Percentiles rank a stretch among this genome's conserved stretches.
These are phyloP conservation scores for Polyrhizophydium stewartii DNA, from an alignment of 371 early-diverging fungal genomes.

Conservation along the genomic window DNA sequence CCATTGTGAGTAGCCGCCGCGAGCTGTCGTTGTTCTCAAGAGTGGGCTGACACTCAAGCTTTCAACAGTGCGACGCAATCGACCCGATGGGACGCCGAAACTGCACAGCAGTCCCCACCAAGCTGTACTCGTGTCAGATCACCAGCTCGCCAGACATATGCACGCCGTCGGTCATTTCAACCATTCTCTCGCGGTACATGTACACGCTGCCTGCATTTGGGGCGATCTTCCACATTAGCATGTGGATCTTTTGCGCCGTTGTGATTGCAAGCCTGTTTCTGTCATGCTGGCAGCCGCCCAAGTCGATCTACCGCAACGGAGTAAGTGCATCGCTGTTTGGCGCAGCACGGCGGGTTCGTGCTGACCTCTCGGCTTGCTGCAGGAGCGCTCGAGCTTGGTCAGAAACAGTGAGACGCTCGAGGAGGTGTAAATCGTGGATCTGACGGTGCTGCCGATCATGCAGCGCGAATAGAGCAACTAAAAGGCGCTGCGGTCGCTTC, in stretches of 20 bases:
- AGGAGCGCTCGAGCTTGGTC: too few relatives aligned
- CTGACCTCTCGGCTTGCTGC: too few relatives aligned
- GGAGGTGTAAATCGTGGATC: too few relatives aligned
- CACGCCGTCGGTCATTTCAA: neutral
- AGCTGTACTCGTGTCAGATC: slow-evolving; percentile 1
- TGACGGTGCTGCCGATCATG: too few relatives aligned
- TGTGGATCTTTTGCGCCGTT: neutral
- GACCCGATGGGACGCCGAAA: neutral
- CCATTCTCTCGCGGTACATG: neutral
- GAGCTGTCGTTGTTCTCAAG: too few relatives aligned
- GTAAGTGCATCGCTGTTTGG: too few relatives aligned
- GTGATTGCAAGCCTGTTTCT: neutral
- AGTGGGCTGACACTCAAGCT: neutral
- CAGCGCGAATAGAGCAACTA: too few relatives aligned
- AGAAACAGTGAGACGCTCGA: too few relatives aligned
- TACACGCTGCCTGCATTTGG: neutral
- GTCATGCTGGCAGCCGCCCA: too few relatives aligned
- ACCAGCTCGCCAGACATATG: neutral
- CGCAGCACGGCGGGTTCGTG: too few relatives aligned
- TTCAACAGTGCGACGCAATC: neutral
- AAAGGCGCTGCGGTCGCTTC: too few relatives aligned
- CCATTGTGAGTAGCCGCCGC: neutral
- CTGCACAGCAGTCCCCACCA: neutral
- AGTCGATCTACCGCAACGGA: too few relatives aligned
- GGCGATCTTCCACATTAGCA: neutral